phyloP scores from a whole-genome alignment of 169 alveolate genomes.

The Plasmodium berghei region DNA sequence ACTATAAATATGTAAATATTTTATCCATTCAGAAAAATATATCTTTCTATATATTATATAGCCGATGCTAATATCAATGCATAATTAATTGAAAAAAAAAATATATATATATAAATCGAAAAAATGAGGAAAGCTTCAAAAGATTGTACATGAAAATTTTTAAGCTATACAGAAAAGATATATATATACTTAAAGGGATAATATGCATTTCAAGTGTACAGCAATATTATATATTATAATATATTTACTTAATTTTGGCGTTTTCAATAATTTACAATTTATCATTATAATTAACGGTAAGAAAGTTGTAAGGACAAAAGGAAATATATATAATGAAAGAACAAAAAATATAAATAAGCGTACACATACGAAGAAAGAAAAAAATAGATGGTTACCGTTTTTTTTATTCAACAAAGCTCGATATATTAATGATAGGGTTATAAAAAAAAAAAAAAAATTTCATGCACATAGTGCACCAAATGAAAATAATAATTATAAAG shows the following conservation, averaged over 20 bases:
- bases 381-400: background rate
- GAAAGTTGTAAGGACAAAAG: background rate
- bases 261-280: constrained; percentile 4
- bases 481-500: constrained; percentile 11
- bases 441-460: constrained; percentile 6
- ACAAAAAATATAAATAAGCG: background rate
- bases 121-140: no score
- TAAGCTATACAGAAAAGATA: no score
- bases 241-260: background rate
- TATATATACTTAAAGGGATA: no score
- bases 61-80: no score
- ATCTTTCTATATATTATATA: no score
- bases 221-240: background rate
- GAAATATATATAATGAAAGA: background rate
- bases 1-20: no score
- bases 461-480: background rate
- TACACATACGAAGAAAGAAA: background rate
- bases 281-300: background rate
- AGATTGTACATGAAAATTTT: no score
- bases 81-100: no score
- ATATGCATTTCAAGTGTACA: background rate
- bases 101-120: no score
- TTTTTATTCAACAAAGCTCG: background rate
- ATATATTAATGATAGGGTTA: constrained; percentile 1
- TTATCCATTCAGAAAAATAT: no score